These are phyloP conservation scores for Penicillium sp. DNA, from an alignment of 2,329 filamentous ascomycete genomes.

Conservation along the genomic window DNA sequence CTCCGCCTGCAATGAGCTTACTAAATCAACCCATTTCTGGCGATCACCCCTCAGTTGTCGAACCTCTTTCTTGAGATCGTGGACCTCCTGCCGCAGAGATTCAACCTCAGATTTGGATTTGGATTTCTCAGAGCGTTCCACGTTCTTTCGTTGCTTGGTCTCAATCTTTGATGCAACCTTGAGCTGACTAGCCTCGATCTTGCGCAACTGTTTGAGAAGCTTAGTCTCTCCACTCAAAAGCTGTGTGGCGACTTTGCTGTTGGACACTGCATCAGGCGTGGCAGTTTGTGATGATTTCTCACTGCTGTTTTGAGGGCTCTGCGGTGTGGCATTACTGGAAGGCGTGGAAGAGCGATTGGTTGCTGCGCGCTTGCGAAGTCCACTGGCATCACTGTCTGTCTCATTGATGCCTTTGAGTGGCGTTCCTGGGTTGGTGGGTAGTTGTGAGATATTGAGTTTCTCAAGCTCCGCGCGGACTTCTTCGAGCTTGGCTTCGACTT, in stretches of 20 bases:
- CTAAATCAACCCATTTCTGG: constrained; percentile 51
- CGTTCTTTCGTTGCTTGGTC: constrained; percentile 38
- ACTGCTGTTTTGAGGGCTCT: constrained; percentile 20
- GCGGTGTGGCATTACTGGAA: constrained; percentile 10
- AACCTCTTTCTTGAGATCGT: constrained; percentile 52
- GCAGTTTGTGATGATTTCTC: constrained; percentile 18
- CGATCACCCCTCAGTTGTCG: constrained; percentile 53
- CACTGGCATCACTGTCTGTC: constrained; percentile 19
- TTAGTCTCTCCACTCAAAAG: constrained; percentile 39
- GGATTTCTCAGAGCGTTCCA: constrained; percentile 46
- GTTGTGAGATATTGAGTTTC: constrained; percentile 24
- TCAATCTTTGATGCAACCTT: constrained; percentile 45
- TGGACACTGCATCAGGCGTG: constrained; percentile 21
- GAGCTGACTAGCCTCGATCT: constrained; percentile 44
- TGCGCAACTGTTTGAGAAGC: constrained; percentile 41
- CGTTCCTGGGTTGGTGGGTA: not conserved
- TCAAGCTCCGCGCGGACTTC: constrained; percentile 37
- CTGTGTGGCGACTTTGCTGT: constrained; percentile 32
- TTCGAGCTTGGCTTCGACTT: constrained; percentile 42
- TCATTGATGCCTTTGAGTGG: constrained; percentile 18
- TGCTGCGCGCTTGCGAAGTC: constrained; percentile 20
- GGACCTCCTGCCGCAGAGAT: constrained; percentile 50
- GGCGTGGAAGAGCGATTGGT: constrained; percentile 21
- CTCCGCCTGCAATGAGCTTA: constrained; percentile 59
- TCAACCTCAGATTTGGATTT: constrained; percentile 47